Evolutionary conservation across 2,329 filamentous ascomycete genomes (phyloP).

Genomic region (Teratosphaeria destructans): DNA sequence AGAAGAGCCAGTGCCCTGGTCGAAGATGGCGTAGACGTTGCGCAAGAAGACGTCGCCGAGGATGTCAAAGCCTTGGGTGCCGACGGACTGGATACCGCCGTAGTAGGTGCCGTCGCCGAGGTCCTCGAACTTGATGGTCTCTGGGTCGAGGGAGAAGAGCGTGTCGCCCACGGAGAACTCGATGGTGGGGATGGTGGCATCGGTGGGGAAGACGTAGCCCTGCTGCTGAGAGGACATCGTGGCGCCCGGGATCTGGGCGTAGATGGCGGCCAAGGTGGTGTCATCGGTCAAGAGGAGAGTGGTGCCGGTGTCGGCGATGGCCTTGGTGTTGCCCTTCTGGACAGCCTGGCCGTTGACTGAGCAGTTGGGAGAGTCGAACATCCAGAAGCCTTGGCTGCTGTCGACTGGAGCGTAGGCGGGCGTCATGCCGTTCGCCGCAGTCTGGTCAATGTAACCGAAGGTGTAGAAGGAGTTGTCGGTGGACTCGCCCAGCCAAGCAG

Average conservation of each 20-base stretch:
- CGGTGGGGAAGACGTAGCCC: conserved; percentile 54
- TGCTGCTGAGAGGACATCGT: conserved; percentile 40
- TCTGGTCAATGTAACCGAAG: conserved; percentile 60
- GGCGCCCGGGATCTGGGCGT: conserved; percentile 52
- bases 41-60: conserved; percentile 55
- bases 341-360: conserved; percentile 48
- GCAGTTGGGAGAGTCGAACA: conserved; percentile 48
- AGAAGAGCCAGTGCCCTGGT: conserved; percentile 41
- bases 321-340: conserved; percentile 40
- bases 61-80: conserved; percentile 50
- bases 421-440: conserved; percentile 37
- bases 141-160: conserved; percentile 51
- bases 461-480: conserved; percentile 50
- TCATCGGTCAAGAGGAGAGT: conserved; percentile 58
- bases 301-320: conserved; percentile 63
- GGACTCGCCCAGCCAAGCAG: conserved; percentile 49
- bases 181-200: conserved; percentile 44
- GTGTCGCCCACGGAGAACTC: conserved; percentile 53
- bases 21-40: conserved; percentile 56
- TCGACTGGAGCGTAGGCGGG: conserved; percentile 50
- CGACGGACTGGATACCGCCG: conserved; percentile 56
- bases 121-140: conserved; percentile 50
- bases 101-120: conserved; percentile 47
- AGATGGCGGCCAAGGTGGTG: conserved; percentile 49
- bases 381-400: conserved; percentile 58